phyloP scores from a whole-genome alignment of 306 rosid species.

The Datisca glomerata region DNA sequence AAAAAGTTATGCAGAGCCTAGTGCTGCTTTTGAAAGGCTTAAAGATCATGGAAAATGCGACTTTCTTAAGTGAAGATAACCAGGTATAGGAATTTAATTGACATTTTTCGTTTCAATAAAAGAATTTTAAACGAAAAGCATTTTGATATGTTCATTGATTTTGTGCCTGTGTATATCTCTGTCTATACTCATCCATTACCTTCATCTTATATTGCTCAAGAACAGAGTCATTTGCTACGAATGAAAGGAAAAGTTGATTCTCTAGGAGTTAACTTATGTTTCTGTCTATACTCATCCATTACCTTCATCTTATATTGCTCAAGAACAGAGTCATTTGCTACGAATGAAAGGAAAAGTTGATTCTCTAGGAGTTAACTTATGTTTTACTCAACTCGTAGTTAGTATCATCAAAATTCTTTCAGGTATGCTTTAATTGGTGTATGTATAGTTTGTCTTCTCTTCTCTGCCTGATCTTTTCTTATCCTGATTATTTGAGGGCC shows the following conservation, averaged over 20 bases:
- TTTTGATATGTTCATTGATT: background rate
- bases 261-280: slow-evolving; percentile 29
- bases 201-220: no score
- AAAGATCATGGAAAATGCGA: slow-evolving; percentile 98
- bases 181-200: no score
- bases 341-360: slow-evolving; percentile 50
- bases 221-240: slow-evolving; percentile 77
- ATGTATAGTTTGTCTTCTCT: slow-evolving; percentile 7
- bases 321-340: slow-evolving; percentile 73
- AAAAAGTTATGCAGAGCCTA: slow-evolving; percentile 35
- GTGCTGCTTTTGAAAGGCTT: slow-evolving; percentile 59
- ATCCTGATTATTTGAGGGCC: slow-evolving; percentile 16
- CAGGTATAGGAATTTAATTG: slow-evolving; percentile 42
- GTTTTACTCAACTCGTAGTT: slow-evolving; percentile 58
- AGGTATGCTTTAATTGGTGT: slow-evolving; percentile 33
- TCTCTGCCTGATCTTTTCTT: slow-evolving; percentile 11
- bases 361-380: slow-evolving; percentile 24
- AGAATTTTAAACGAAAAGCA: background rate
- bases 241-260: slow-evolving; percentile 47
- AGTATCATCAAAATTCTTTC: slow-evolving; percentile 68
- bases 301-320: no score
- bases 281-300: no score
- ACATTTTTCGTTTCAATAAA: no score
- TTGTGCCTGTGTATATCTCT: background rate
- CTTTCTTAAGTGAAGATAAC: slow-evolving; percentile 79